A percentile compares a stretch with the other conserved stretches of the same genome.
Evolutionary conservation across 2,329 filamentous ascomycete species (phyloP).

Genomic region (Fusarium ambrosium): DNA sequence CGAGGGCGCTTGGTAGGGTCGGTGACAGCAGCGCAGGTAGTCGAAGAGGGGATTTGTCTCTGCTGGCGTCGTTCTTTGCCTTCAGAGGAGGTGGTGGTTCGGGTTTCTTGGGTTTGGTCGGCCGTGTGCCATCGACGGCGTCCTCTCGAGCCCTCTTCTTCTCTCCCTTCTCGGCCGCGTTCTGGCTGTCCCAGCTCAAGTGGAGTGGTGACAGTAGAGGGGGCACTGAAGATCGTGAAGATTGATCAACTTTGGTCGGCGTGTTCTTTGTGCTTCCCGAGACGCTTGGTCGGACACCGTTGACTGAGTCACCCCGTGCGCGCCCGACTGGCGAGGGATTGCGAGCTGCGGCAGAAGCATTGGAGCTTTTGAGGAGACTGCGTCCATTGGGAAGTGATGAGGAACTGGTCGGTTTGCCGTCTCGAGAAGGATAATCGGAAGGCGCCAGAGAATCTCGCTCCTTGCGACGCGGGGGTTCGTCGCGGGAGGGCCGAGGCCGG

Average conservation of each 20-base stretch:
- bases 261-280: constrained; percentile 52
- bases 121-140: constrained; percentile 45
- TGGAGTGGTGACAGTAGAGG: constrained; percentile 67
- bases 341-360: constrained; percentile 42
- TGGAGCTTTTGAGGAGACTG: constrained; percentile 49
- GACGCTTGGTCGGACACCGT: constrained; percentile 56
- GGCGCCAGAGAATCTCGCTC: constrained; percentile 48
- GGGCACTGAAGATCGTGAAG: constrained; percentile 60
- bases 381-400: constrained; percentile 56
- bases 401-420: constrained; percentile 42
- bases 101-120: constrained; percentile 49
- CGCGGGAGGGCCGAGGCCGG: constrained; percentile 49
- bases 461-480: constrained; percentile 51
- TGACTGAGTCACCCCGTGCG: constrained; percentile 57
- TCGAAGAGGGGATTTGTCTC: constrained; percentile 53
- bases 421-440: constrained; percentile 49
- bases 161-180: constrained; percentile 48
- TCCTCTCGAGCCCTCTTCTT: constrained; percentile 52
- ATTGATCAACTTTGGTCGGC: constrained; percentile 55
- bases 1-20: constrained; percentile 66
- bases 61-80: constrained; percentile 53
- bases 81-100: constrained; percentile 44
- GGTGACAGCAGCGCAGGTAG: constrained; percentile 68
- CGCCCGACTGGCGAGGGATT: constrained; percentile 55
- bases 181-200: constrained; percentile 60